These are phyloP conservation scores for Zygoascus flipseniorum DNA, from an alignment of 805 yeast species.

Conservation along the genomic window DNA sequence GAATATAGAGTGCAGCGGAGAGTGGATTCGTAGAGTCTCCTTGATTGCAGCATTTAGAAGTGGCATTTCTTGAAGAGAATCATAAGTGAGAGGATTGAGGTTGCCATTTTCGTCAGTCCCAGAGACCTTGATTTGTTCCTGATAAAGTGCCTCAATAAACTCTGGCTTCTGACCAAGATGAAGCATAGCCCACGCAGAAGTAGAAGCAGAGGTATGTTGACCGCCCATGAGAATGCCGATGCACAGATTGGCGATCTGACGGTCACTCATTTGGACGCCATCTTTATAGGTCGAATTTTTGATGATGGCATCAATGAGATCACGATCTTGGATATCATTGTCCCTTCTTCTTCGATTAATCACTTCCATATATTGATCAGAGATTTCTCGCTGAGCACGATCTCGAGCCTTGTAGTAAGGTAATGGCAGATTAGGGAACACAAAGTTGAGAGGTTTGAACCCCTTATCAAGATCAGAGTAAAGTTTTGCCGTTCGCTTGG, in stretches of 20 bases:
- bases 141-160: constrained; percentile 69
- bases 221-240: constrained; percentile 99
- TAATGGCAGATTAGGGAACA: constrained; percentile 87
- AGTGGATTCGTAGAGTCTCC: constrained; percentile 92
- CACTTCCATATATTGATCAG: constrained; percentile 70
- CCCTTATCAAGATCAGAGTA: constrained; percentile 94
- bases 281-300: constrained; percentile 79
- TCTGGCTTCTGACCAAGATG: constrained; percentile 86
- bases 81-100: constrained; percentile 62
- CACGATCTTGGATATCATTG: constrained; percentile 76
- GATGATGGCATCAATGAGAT: constrained; percentile 83
- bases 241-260: constrained; percentile 84
- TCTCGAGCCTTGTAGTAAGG: constrained; percentile 82
- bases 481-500: constrained; percentile 72
- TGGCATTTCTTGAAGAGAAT: constrained; percentile 73
- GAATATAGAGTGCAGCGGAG: constrained; percentile 93
- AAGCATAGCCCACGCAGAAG: constrained; percentile 89
- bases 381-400: constrained; percentile 73
- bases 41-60: constrained; percentile 74
- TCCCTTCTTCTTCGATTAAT: constrained; percentile 64
- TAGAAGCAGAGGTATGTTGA: constrained; percentile 95
- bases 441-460: constrained; percentile 91
- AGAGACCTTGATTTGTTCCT: constrained; percentile 62
- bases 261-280: constrained; percentile 89
- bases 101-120: constrained; percentile 26